Evolutionary conservation across 306 rosid species (phyloP).

Genomic region (Crotalaria pallida): DNA sequence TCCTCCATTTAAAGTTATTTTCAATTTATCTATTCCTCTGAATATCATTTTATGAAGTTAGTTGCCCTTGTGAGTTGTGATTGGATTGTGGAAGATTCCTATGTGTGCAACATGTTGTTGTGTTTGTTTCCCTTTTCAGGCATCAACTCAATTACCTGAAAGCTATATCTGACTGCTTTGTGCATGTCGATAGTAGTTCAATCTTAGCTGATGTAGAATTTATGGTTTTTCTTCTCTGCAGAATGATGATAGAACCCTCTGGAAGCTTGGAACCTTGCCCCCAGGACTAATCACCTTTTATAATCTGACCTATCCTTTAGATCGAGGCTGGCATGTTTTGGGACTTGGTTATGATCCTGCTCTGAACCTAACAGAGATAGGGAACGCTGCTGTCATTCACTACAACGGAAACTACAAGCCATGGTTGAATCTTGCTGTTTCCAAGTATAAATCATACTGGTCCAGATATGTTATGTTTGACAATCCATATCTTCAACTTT

Average conservation of each 20-base stretch:
- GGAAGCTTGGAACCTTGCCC: constrained; percentile 95
- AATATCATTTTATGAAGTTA: constrained; percentile 14
- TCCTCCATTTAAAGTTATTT: not conserved
- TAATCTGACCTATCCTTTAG: constrained; percentile 75
- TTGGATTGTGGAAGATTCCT: constrained; percentile 3
- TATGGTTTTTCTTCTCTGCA: constrained; percentile 38
- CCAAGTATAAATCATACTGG: constrained; percentile 88
- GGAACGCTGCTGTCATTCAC: constrained; percentile 82
- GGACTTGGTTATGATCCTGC: constrained; percentile 99
- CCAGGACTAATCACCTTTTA: constrained; percentile 91
- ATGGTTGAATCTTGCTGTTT: constrained; percentile 90
- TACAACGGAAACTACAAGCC: constrained; percentile 99
- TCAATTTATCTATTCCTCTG: not conserved
- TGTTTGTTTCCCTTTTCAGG: not conserved
- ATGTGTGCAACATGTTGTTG: not conserved
- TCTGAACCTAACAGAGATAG: constrained; percentile 72
- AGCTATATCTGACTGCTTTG: not conserved
- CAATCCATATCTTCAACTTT: constrained; percentile 63
- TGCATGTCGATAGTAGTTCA: not conserved
- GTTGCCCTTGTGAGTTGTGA: not conserved
- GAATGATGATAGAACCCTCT: constrained; percentile 95
- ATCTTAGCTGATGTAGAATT: constrained; percentile 12
- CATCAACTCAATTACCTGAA: constrained; percentile 1
- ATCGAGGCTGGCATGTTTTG: constrained; percentile 87
- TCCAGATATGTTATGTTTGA: constrained; percentile 73